Evolutionary conservation across 352 stramenopile species (phyloP).

Genomic region (Phytophthora multivora): DNA sequence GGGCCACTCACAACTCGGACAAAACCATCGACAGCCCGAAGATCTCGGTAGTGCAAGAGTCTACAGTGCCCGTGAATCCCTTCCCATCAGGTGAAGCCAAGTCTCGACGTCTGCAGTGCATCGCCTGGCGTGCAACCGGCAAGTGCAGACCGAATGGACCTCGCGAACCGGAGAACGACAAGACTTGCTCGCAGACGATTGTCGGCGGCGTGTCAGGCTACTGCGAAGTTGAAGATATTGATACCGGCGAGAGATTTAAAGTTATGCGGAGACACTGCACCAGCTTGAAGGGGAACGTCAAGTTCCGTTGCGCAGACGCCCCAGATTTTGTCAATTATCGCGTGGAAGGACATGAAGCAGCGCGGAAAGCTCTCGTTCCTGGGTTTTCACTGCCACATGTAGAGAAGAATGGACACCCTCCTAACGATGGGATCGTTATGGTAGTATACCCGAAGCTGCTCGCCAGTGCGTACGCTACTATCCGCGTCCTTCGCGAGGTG

Average conservation of each 20-base stretch:
- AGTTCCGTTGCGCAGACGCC: conserved; percentile 51
- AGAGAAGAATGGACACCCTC: not conserved
- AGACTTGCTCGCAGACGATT: conserved; percentile 19
- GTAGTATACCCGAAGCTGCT: conserved; percentile 56
- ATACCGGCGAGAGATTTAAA: conserved; percentile 33
- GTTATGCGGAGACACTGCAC: conserved; percentile 41
- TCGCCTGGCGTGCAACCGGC: conserved; percentile 29
- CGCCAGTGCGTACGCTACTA: conserved; percentile 37
- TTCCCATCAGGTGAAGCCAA: conserved; percentile 6
- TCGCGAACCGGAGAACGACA: conserved; percentile 24
- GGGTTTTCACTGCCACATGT: conserved; percentile 24
- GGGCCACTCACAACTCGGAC: conserved; percentile 13
- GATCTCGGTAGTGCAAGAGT: not conserved
- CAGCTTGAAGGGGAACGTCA: conserved; percentile 30
- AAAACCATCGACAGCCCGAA: not conserved
- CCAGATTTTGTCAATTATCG: conserved; percentile 42
- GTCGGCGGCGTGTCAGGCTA: conserved; percentile 41
- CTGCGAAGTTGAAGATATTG: conserved; percentile 33
- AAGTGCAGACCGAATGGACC: conserved; percentile 31
- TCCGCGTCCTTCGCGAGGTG: conserved; percentile 39
- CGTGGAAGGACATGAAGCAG: conserved; percentile 21
- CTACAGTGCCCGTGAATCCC: not conserved
- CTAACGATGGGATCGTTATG: conserved; percentile 46
- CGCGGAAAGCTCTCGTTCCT: conserved; percentile 15
- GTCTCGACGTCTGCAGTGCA: conserved; percentile 20